These are phyloP conservation scores for Monosporascus sp. DNA, from an alignment of 2,329 filamentous ascomycete species.

Conservation along the genomic window DNA sequence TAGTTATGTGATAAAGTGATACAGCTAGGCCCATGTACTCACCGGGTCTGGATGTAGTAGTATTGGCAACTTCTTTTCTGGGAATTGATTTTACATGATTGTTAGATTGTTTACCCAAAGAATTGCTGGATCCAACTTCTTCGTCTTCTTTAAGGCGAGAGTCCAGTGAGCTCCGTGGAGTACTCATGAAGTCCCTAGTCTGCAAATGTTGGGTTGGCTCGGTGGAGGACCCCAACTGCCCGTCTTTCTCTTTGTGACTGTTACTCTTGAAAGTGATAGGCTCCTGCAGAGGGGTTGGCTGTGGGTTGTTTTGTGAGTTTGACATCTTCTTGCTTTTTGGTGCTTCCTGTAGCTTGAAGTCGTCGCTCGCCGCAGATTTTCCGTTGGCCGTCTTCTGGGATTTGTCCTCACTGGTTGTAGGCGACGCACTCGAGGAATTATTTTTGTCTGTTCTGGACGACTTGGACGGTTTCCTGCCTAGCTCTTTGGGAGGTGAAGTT, in stretches of 20 bases:
- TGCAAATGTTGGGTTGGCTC: slow-evolving; percentile 31
- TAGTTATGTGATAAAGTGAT: slow-evolving; percentile 5
- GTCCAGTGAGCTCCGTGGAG: slow-evolving; percentile 55
- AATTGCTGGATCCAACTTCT: slow-evolving; percentile 40
- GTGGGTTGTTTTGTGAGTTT: slow-evolving; percentile 40
- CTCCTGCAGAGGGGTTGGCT: slow-evolving; percentile 36
- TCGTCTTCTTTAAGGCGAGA: slow-evolving; percentile 52
- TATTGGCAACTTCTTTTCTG: slow-evolving; percentile 58
- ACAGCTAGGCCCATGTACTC: slow-evolving; percentile 22
- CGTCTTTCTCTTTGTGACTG: slow-evolving; percentile 35
- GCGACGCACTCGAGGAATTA: slow-evolving; percentile 25
- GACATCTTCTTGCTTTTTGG: slow-evolving; percentile 56
- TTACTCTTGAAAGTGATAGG: slow-evolving; percentile 30
- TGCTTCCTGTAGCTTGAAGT: slow-evolving; percentile 77
- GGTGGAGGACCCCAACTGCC: slow-evolving; percentile 11
- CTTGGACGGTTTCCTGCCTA: slow-evolving; percentile 45
- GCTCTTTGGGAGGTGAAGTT: slow-evolving; percentile 46
- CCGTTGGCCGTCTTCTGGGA: slow-evolving; percentile 32
- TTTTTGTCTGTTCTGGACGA: slow-evolving; percentile 32
- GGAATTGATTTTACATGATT: slow-evolving; percentile 46
- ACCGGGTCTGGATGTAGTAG: slow-evolving; percentile 37
- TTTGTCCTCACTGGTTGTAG: slow-evolving; percentile 33
- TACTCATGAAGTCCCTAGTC: slow-evolving; percentile 32
- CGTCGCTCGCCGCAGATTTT: slow-evolving; percentile 41
- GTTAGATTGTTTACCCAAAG: slow-evolving; percentile 36